phyloP scores from a whole-genome alignment of 257 asterid genomes.

The Marsdenia floribunda region DNA sequence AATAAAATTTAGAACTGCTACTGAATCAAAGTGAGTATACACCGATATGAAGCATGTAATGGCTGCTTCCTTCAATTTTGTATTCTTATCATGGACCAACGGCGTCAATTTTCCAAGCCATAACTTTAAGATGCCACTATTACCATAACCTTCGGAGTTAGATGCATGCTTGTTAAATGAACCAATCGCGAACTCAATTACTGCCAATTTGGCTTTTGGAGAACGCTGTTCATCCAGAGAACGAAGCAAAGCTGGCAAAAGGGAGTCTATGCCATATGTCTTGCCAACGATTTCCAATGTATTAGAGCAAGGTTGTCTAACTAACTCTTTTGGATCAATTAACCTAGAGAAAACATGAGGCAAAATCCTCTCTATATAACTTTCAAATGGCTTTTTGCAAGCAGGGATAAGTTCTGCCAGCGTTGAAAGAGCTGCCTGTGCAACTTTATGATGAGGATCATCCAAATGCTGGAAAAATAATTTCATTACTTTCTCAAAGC shows the following conservation, averaged over 20 bases:
- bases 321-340: constrained; percentile 94
- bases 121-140: constrained; percentile 85
- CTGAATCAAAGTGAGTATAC: constrained; percentile 78
- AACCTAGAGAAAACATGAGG: constrained; percentile 98
- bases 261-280: constrained; percentile 90
- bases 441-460: constrained; percentile 99
- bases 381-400: constrained; percentile 93
- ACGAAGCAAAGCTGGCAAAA: constrained; percentile 90
- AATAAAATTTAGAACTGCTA: constrained; percentile 73
- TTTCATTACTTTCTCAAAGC: constrained; percentile 98
- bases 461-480: constrained; percentile 96
- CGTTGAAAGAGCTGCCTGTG: constrained; percentile 97
- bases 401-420: constrained; percentile 94
- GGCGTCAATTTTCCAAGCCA: constrained; percentile 95
- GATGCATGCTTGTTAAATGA: constrained; percentile 83
- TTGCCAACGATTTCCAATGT: constrained; percentile 86
- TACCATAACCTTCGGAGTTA: constrained; percentile 74
- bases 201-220: constrained; percentile 98
- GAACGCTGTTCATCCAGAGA: constrained; percentile 98
- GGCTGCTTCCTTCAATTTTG: constrained; percentile 91
- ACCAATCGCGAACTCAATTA: constrained; percentile 85
- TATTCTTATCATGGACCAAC: constrained; percentile 79
- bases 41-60: constrained; percentile 86
- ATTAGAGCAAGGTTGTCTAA: constrained; percentile 91
- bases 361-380: constrained; percentile 94